These are phyloP conservation scores for Alnus rubra DNA, from an alignment of 306 rosid species.

Conservation along the genomic window DNA sequence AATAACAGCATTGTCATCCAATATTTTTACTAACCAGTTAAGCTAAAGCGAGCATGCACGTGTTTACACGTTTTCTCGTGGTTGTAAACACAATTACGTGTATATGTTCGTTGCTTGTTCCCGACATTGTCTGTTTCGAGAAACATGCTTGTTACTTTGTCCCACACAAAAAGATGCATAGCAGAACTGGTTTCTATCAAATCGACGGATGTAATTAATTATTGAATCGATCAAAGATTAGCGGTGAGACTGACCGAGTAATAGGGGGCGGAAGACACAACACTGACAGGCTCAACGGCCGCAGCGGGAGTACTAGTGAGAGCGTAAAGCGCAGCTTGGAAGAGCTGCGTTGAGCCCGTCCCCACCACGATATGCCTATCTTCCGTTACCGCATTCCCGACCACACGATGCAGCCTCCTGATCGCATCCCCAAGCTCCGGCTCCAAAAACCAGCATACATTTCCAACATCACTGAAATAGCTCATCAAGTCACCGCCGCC, in stretches of 20 bases:
- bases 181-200: neutral
- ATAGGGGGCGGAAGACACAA: conserved; percentile 72
- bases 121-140: conserved; percentile 16
- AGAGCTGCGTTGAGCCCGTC: conserved; percentile 75
- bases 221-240: no score
- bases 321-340: conserved; percentile 63
- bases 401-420: conserved; percentile 49
- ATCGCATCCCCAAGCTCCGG: conserved; percentile 46
- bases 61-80: conserved; percentile 39
- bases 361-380: conserved; percentile 61
- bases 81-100: conserved; percentile 23
- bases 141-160: conserved; percentile 45
- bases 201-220: no score
- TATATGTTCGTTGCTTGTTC: conserved; percentile 44
- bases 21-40: neutral
- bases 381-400: conserved; percentile 59
- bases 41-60: conserved; percentile 34
- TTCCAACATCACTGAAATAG: conserved; percentile 40
- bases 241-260: conserved; percentile 54
- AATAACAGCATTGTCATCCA: no score
- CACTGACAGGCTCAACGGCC: conserved; percentile 40
- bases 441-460: conserved; percentile 66
- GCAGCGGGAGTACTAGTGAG: conserved; percentile 43
- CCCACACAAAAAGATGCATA: neutral
- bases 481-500: conserved; percentile 58